A percentile compares a stretch with the other conserved stretches of the same genome.
phyloP scores from a whole-genome alignment of 1,284 basidiomycete genomes.

The Lignosus rhinocerotis region DNA sequence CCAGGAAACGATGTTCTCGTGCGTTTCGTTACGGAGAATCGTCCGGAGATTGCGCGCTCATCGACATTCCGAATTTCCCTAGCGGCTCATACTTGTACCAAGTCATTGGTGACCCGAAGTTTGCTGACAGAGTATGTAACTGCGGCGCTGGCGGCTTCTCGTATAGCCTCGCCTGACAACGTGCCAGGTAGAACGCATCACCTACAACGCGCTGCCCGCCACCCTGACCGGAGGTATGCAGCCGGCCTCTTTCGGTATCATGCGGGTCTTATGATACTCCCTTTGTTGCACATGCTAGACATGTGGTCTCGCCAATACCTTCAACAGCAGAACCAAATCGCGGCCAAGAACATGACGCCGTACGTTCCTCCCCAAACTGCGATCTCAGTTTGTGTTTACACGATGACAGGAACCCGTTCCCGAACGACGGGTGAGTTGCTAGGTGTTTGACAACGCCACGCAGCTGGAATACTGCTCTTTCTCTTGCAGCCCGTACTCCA shows the following conservation, averaged over 20 bases:
- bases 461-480: background rate
- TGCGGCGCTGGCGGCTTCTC: background rate
- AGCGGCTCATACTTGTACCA: conserved; percentile 60
- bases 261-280: background rate
- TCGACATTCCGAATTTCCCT: background rate
- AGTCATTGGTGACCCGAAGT: conserved; percentile 57
- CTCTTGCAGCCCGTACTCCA: conserved; percentile 47
- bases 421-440: conserved; percentile 45
- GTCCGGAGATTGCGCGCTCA: background rate
- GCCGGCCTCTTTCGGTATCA: background rate
- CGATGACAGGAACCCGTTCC: conserved; percentile 49
- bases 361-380: conserved; percentile 31
- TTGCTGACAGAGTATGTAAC: conserved; percentile 48
- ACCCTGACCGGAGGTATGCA: conserved; percentile 49
- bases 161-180: background rate
- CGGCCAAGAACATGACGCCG: conserved; percentile 58
- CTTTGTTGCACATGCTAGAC: conserved; percentile 33
- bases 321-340: conserved; percentile 62
- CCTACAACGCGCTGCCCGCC: conserved; percentile 59
- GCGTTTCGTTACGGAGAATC: conserved; percentile 20
- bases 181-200: conserved; percentile 54
- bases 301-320: conserved; percentile 65
- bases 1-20: conserved; percentile 66
- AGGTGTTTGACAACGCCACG: background rate
- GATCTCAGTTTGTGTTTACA: background rate